phyloP scores from a whole-genome alignment of 148 eudicot genomes.

The Silene uniflora region DNA sequence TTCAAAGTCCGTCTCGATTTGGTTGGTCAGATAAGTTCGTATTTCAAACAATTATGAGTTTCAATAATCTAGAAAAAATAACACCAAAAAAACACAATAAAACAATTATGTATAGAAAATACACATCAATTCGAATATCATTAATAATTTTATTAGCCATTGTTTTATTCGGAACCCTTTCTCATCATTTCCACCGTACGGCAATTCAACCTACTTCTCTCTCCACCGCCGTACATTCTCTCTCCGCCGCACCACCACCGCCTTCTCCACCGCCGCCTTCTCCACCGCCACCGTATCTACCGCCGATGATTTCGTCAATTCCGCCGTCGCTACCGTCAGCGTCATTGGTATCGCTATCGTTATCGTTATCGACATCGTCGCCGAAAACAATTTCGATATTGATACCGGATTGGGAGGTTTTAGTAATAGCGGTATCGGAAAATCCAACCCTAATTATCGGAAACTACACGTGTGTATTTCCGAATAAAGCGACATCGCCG shows the following conservation, averaged over 20 bases:
- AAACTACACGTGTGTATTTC: slow-evolving; percentile 38
- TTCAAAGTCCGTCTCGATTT: too few relatives aligned
- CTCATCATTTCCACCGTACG: slow-evolving; percentile 22
- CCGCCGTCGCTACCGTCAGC: slow-evolving; percentile 7
- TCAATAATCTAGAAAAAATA: slow-evolving; percentile 6
- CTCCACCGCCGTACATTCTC: slow-evolving; percentile 9
- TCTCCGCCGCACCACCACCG: neutral
- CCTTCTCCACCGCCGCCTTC: neutral
- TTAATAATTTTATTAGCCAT: slow-evolving; percentile 12
- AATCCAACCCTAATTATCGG: neutral
- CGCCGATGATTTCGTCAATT: neutral
- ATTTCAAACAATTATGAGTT: slow-evolving; percentile 1
- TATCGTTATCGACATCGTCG: neutral
- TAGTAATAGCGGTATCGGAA: slow-evolving; percentile 39
- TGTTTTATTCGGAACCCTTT: slow-evolving; percentile 20
- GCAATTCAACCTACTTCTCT: neutral
- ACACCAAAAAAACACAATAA: neutral
- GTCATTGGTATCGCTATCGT: neutral
- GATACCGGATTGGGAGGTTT: slow-evolving; percentile 57
- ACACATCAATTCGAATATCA: slow-evolving; percentile 10
- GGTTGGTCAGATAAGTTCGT: too few relatives aligned
- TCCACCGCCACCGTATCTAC: neutral
- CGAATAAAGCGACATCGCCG: slow-evolving; percentile 28
- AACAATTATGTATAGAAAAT: neutral
- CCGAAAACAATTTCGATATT: slow-evolving; percentile 31